Conservation (phyloP, 2,329 filamentous ascomycete species). For the Pezicula neosporulosa region DNA sequence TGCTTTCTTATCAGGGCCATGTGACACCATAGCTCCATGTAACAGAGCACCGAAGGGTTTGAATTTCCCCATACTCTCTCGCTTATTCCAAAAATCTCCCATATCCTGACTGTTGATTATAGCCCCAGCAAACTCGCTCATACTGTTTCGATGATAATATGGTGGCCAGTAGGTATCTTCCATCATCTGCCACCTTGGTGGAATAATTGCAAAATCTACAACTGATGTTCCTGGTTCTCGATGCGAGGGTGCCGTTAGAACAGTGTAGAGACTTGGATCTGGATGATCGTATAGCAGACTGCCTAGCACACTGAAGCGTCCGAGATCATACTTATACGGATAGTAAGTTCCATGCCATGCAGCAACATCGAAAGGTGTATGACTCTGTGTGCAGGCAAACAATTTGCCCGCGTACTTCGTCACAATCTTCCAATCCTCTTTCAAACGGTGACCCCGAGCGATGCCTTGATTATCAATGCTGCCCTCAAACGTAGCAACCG, state of each 20-base stretch:
- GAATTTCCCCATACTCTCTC: slow-evolving; percentile 51
- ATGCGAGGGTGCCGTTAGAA: slow-evolving; percentile 52
- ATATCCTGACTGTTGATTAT: slow-evolving; percentile 53
- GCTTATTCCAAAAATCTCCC: background rate
- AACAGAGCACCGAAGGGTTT: slow-evolving; percentile 54
- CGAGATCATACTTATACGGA: slow-evolving; percentile 76
- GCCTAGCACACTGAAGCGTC: slow-evolving; percentile 70
- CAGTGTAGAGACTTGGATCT: slow-evolving; percentile 72
- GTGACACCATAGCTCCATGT: slow-evolving; percentile 57
- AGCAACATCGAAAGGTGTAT: slow-evolving; percentile 73
- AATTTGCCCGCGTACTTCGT: slow-evolving; percentile 63
- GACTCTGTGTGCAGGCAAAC: slow-evolving; percentile 60
- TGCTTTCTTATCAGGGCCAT: slow-evolving; percentile 50
- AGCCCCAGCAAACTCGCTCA: slow-evolving; percentile 60
- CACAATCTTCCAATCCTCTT: slow-evolving; percentile 44
- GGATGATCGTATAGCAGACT: slow-evolving; percentile 57
- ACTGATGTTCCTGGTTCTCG: slow-evolving; percentile 48
- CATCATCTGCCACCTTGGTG: slow-evolving; percentile 56
- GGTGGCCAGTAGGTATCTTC: slow-evolving; percentile 54
- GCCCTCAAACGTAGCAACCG: slow-evolving; percentile 45
- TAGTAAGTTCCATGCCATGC: slow-evolving; percentile 77
- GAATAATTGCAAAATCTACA: slow-evolving; percentile 60
- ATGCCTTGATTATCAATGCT: slow-evolving; percentile 22
- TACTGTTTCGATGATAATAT: slow-evolving; percentile 60
- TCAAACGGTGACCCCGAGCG: no score